Evolutionary conservation across 2,329 filamentous ascomycete genomes (phyloP), one percentile per base, ranked within the genome.

Genomic region (Pezicula neosporulosa): DNA sequence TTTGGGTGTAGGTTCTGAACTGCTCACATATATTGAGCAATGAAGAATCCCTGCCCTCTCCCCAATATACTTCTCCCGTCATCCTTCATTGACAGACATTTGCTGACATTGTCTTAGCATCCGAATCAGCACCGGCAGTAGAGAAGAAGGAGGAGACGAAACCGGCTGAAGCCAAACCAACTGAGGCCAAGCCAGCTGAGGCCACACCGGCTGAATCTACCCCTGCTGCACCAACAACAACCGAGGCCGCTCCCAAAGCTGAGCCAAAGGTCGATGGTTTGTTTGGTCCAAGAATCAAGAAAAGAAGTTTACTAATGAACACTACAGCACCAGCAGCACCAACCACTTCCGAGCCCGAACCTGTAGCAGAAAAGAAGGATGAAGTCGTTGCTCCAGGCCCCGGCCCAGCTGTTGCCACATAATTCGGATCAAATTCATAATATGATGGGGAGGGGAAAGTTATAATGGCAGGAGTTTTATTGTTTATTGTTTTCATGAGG

Each of bases 391-490:
- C 30, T 9, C 30, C 30, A 33, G 30, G 30, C 30, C 6, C 30
- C 12, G 30, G 30, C 12, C 30, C 30, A 10, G 30, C 30, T 33
- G 30, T 33, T 13, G 30, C 30, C 30, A 13, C 30, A 55, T 51
- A 24, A n/a, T 35, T 46, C 6, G 30, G 30, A 18, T 39, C 30
- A 47, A 47, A 44, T 43, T 33, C 41, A 54, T 57, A 55, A 50
- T 16, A 54, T 53, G 45, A 49, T 39, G 54, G 56, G 27, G 56
- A 54, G 41, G 47, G 51, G 57, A 41, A 49, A 51, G 21, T 30
- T 15, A 53, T 64, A 63, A 63, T 64, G 60, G 59, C 54, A 56
- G 60, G 51, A 52, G 59, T 56, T n/a, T 44, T 42, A 46, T 42
- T 39, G 46, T 21, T 45, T 42, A 42, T 47, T 50, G 53, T 24